These are phyloP conservation scores for Eragrostis curvula DNA, from an alignment of 176 grass and related monocot species.

Conservation along the genomic window DNA sequence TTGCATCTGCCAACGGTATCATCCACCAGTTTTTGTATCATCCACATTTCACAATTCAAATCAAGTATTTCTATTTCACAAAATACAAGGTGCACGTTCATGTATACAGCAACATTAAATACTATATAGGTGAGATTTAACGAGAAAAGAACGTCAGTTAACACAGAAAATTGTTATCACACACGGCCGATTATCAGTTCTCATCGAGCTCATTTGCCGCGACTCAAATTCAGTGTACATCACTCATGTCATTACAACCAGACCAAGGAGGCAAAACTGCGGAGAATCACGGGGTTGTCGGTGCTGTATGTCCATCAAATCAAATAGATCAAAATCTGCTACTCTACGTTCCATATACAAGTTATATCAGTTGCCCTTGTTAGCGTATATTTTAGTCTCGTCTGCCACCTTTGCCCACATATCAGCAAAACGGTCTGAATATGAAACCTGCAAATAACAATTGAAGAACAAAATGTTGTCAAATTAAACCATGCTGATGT, in stretches of 20 bases:
- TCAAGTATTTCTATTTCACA: background rate
- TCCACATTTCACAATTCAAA: conserved; percentile 1
- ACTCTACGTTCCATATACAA: conserved; percentile 47
- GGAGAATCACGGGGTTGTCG: conserved; percentile 22
- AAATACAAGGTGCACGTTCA: background rate
- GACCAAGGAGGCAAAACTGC: conserved; percentile 44
- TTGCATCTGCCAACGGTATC: background rate
- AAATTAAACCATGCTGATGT: background rate
- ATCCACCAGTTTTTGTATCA: no score
- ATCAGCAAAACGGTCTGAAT: conserved; percentile 68
- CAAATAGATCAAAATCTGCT: conserved; percentile 35
- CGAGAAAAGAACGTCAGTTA: background rate
- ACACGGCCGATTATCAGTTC: background rate
- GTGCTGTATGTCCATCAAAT: background rate
- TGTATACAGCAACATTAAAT: background rate
- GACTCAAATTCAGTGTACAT: conserved; percentile 22
- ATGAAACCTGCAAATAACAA: conserved; percentile 50
- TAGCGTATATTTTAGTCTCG: conserved; percentile 67
- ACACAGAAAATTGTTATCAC: background rate
- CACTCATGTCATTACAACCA: conserved; percentile 32
- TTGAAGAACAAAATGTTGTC: background rate
- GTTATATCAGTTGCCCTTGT: conserved; percentile 44
- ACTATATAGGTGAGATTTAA: background rate
- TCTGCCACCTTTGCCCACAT: conserved; percentile 86
- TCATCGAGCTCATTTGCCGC: conserved; percentile 4